Evolutionary conservation across 129 eudicot species (phyloP).

Genomic region (Flaveria sonorensis): DNA sequence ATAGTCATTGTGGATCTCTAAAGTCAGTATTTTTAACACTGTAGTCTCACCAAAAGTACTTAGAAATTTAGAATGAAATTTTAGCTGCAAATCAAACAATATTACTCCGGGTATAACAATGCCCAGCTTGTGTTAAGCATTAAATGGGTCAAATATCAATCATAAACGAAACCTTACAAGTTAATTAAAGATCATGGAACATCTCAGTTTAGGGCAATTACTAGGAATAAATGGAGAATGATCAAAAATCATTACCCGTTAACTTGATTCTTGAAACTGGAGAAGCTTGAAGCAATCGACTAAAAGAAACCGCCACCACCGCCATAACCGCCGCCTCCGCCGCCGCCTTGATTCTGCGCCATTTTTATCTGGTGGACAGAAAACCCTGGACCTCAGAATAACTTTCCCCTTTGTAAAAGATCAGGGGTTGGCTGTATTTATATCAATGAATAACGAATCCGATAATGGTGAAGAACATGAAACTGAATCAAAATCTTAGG

Average conservation of each 20-base stretch:
- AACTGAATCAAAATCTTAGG: constrained; percentile 16
- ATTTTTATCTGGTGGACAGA: constrained; percentile 25
- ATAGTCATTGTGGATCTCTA: background rate
- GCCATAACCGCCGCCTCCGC: background rate
- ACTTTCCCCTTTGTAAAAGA: background rate
- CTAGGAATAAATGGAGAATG: background rate
- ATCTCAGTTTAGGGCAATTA: constrained; percentile 20
- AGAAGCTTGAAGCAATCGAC: constrained; percentile 54
- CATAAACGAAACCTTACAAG: background rate
- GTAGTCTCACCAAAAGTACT: too few species aligned
- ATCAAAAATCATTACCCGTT: constrained; percentile 43
- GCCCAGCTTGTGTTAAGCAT: background rate
- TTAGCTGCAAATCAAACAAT: too few species aligned
- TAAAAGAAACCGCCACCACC: constrained; percentile 44
- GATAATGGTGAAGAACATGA: constrained; percentile 10
- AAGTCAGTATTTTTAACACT: background rate
- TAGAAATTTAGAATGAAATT: background rate
- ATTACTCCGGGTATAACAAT: too few species aligned
- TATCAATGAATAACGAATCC: constrained; percentile 22
- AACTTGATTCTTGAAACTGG: constrained; percentile 53
- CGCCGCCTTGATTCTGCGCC: constrained; percentile 51
- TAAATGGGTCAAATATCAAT: background rate
- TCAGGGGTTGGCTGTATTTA: constrained; percentile 6
- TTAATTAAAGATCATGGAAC: constrained; percentile 8
- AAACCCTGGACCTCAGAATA: constrained; percentile 32